Conservation (phyloP, 208 protist species). For the Porcisia deanei region DNA sequence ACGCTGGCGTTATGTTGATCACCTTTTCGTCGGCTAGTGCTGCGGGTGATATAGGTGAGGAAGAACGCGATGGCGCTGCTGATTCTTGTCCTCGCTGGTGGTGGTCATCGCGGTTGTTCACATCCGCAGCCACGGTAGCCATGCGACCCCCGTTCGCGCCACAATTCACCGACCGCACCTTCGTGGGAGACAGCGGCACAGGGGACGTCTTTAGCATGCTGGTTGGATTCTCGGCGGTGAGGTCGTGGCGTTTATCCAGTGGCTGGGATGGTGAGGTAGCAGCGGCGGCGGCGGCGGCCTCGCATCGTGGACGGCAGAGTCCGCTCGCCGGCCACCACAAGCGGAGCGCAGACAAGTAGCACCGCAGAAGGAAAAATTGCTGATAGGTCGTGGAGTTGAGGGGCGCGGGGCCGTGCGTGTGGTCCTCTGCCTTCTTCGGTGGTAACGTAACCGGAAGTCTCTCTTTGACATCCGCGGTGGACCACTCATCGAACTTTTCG, state of each 20-base stretch:
- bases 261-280: not conserved
- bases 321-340: constrained; percentile 42
- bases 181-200: not conserved
- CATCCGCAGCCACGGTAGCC: not conserved
- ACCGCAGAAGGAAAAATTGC: constrained; percentile 71
- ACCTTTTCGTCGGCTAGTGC: not conserved
- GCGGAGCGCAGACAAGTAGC: constrained; percentile 53
- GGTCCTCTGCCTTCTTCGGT: not conserved
- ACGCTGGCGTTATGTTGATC: not conserved
- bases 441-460: not conserved
- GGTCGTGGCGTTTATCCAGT: not conserved
- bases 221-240: not conserved
- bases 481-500: constrained; percentile 75
- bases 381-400: constrained; percentile 32
- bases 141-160: not conserved
- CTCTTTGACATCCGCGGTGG: constrained; percentile 3
- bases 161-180: not conserved
- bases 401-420: not conserved
- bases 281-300: not conserved
- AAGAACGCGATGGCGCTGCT: not conserved
- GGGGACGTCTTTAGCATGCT: not conserved
- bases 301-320: constrained; percentile 26
- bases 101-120: not conserved
- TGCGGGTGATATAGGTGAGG: not conserved
- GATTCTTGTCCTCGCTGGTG: not conserved